These are phyloP conservation scores for Endocarpon pusillum DNA, from an alignment of 495 filamentous ascomycete species.

Conservation along the genomic window DNA sequence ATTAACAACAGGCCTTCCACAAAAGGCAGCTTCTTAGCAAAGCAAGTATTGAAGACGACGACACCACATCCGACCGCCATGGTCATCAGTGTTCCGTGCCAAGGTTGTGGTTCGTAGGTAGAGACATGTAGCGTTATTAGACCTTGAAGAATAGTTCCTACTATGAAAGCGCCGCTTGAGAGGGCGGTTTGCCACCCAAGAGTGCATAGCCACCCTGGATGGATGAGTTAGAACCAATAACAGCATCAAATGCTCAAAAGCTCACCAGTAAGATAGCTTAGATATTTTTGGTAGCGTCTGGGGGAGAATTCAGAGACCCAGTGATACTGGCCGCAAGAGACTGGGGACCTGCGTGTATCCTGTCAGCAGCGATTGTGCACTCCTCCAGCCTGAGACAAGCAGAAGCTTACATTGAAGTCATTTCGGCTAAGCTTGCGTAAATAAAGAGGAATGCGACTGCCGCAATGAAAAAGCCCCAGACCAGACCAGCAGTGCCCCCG, in stretches of 20 bases:
- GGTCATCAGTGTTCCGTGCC: slow-evolving; percentile 45
- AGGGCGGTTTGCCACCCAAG: slow-evolving; percentile 43
- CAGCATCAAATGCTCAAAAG: not conserved
- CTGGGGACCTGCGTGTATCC: slow-evolving; percentile 24
- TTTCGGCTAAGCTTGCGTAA: slow-evolving; percentile 35
- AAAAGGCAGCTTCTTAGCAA: slow-evolving; percentile 34
- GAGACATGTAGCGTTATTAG: slow-evolving; percentile 35
- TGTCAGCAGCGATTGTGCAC: not conserved
- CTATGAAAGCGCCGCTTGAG: slow-evolving; percentile 34
- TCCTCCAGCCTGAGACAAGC: no score
- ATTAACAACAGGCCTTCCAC: slow-evolving; percentile 41
- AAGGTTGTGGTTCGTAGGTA: slow-evolving; percentile 28
- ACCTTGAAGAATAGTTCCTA: slow-evolving; percentile 40
- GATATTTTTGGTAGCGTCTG: slow-evolving; percentile 20
- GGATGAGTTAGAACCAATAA: not conserved
- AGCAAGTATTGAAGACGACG: slow-evolving; percentile 37
- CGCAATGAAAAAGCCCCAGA: slow-evolving; percentile 37
- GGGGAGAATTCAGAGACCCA: slow-evolving; percentile 34
- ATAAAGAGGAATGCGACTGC: slow-evolving; percentile 30
- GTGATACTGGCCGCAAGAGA: slow-evolving; percentile 31
- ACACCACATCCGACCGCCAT: slow-evolving; percentile 32
- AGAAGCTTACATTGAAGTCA: slow-evolving; percentile 35
- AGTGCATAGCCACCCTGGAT: slow-evolving; percentile 40
- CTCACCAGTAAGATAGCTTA: slow-evolving; percentile 28
- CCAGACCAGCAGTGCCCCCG: slow-evolving; percentile 37